Evolutionary conservation across 257 asterid species (phyloP).

Genomic region (Echium plantagineum): DNA sequence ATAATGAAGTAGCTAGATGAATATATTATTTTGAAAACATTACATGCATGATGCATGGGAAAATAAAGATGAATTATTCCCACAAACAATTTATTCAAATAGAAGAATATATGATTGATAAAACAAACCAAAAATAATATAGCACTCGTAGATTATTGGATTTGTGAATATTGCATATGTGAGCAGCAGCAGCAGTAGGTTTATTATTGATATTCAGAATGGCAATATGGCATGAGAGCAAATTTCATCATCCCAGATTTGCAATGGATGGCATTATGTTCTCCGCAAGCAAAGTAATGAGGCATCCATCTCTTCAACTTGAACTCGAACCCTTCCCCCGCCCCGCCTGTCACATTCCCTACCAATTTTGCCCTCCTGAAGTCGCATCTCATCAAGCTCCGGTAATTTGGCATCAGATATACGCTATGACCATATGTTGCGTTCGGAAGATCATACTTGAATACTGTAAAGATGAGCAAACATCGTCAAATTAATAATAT

Average conservation of each 20-base stretch:
- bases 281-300: constrained; percentile 39
- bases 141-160: no score
- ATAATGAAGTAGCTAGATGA: no score
- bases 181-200: no score
- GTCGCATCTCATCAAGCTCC: constrained; percentile 41
- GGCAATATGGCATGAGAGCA: constrained; percentile 31
- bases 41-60: no score
- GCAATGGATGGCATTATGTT: constrained; percentile 36
- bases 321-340: constrained; percentile 35
- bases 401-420: constrained; percentile 27
- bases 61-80: no score
- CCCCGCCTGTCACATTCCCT: constrained; percentile 28
- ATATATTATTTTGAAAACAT: no score
- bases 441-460: constrained; percentile 52
- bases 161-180: no score
- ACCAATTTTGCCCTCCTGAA: constrained; percentile 26
- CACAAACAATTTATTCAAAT: no score
- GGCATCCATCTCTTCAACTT: constrained; percentile 42
- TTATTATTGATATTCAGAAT: constrained; percentile 9
- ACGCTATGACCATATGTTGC: constrained; percentile 37
- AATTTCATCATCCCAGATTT: constrained; percentile 51
- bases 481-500: no score
- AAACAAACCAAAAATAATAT: no score
- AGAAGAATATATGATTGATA: no score
- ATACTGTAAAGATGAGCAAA: constrained; percentile 15